Percentiles rank a stretch among this genome's conserved stretches.
Evolutionary conservation across 106 monocot genomes (phyloP).

Genomic region (Acorus calamus): DNA sequence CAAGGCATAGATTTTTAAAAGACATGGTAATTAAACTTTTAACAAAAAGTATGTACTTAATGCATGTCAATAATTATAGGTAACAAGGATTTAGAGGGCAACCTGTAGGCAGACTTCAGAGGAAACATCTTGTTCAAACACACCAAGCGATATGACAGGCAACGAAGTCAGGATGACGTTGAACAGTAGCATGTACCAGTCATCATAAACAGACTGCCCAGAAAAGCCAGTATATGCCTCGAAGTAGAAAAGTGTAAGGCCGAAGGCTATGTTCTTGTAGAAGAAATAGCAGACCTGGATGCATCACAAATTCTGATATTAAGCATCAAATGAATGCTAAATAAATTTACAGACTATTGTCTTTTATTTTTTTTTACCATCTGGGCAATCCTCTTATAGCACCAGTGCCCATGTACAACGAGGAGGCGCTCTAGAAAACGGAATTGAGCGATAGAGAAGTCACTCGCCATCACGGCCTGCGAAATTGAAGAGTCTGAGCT

Average conservation of each 20-base stretch:
- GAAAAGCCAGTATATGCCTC: conserved; percentile 74
- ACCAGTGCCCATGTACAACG: conserved; percentile 77
- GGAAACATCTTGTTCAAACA: conserved; percentile 70
- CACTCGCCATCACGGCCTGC: conserved; percentile 81
- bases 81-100: too few species aligned
- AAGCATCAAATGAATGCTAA: too few species aligned
- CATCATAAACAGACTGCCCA: conserved; percentile 68
- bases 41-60: too few species aligned
- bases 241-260: conserved; percentile 74
- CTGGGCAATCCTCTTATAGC: conserved; percentile 67
- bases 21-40: too few species aligned
- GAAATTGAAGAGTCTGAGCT: background rate
- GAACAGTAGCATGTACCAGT: conserved; percentile 77
- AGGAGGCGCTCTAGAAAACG: conserved; percentile 66
- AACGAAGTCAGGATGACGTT: conserved; percentile 68
- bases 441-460: conserved; percentile 66
- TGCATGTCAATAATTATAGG: too few species aligned
- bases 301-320: background rate
- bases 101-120: conserved; percentile 77
- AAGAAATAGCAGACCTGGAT: conserved; percentile 73
- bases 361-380: conserved; percentile 36
- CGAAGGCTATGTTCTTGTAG: conserved; percentile 80
- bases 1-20: too few species aligned
- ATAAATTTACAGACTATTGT: too few species aligned
- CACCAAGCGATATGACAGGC: conserved; percentile 70